Conservation (phyloP, 2,329 filamentous ascomycete species). For the Paraconiothyrium brasiliense region DNA sequence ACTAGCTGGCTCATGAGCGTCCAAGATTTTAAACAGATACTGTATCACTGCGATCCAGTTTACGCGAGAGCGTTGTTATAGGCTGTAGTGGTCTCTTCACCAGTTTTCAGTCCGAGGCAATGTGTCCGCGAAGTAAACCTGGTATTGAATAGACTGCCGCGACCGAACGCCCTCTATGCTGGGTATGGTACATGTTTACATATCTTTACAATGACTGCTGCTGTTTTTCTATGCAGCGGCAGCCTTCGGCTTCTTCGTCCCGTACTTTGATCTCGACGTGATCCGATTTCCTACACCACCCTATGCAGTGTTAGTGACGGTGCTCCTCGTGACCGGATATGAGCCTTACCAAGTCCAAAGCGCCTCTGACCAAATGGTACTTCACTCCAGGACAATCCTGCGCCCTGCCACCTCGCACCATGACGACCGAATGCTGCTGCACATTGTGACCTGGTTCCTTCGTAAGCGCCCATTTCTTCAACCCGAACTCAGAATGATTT, state of each 20-base stretch:
- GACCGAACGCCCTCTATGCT: slow-evolving; percentile 37
- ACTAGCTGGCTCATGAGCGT: no score
- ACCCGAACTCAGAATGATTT: not conserved
- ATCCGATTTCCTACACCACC: slow-evolving; percentile 88
- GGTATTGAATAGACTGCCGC: slow-evolving; percentile 10
- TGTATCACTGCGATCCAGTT: no score
- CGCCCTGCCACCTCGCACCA: slow-evolving; percentile 89
- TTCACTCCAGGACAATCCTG: slow-evolving; percentile 99
- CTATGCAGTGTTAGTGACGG: slow-evolving; percentile 59
- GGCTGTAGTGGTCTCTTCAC: not conserved
- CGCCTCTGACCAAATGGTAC: slow-evolving; percentile 91
- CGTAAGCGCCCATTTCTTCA: not conserved
- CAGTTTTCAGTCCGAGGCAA: not conserved
- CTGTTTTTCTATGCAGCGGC: slow-evolving; percentile 45
- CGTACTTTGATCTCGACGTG: slow-evolving; percentile 92
- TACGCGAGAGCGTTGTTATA: not conserved
- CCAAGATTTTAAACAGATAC: no score
- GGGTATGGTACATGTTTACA: slow-evolving; percentile 41
- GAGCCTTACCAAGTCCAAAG: slow-evolving; percentile 81
- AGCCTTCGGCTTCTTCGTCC: slow-evolving; percentile 95
- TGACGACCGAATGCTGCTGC: slow-evolving; percentile 96
- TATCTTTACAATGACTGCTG: slow-evolving; percentile 13
- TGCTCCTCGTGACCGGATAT: not conserved
- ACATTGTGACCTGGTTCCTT: slow-evolving; percentile 80
- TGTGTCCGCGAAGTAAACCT: not conserved